Conservation (phyloP, 305 asterid genomes). For the Fraxinus baroniana region DNA sequence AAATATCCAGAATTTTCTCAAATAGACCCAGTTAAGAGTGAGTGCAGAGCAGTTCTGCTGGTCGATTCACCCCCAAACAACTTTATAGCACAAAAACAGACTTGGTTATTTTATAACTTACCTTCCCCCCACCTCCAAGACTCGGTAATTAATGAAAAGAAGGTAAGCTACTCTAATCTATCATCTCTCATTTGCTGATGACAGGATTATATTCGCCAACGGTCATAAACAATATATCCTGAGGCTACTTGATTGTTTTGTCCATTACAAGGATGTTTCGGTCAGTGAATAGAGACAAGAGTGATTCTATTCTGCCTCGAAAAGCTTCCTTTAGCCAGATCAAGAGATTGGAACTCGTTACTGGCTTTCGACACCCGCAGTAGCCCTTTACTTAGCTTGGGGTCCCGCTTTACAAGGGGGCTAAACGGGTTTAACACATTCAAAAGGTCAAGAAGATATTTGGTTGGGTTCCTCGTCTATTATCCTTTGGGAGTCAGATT, state of each 20-base stretch:
- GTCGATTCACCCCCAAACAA: background rate
- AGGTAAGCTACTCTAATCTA: too few species aligned
- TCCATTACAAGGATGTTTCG: background rate
- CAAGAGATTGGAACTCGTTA: background rate
- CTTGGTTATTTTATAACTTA: too few species aligned
- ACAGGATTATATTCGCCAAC: background rate
- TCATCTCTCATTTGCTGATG: background rate
- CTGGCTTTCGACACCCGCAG: background rate
- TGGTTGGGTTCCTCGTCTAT: background rate
- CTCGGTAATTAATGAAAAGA: too few species aligned
- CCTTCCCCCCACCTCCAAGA: too few species aligned
- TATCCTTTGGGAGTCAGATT: background rate
- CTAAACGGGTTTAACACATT: background rate
- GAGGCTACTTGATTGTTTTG: background rate
- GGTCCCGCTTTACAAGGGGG: background rate
- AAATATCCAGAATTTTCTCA: background rate
- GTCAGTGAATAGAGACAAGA: background rate
- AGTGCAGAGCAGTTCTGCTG: background rate
- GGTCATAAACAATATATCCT: background rate
- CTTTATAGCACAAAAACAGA: background rate
- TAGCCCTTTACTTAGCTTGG: background rate
- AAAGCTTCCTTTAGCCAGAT: background rate
- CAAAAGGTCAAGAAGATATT: background rate
- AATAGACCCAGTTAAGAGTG: background rate
- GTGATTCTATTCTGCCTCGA: background rate